Evolutionary conservation across 164 flowering plant species (phyloP), one percentile per base, ranked within the genome.

Genomic region (Aristolochia californica): DNA sequence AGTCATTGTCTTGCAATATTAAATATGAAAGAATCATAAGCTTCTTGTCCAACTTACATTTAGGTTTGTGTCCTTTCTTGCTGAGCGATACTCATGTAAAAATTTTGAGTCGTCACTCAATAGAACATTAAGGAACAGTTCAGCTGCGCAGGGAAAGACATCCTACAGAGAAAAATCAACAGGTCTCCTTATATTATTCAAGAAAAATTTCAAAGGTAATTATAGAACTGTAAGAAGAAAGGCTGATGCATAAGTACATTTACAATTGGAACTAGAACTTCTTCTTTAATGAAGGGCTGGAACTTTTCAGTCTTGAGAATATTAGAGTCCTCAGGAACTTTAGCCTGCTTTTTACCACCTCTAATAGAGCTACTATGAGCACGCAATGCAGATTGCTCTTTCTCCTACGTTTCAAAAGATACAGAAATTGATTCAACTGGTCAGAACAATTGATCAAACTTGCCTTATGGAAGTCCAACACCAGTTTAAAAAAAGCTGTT

Each of bases 251-350:
- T 22, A 52, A 81, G 21, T 82, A 93, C 98, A 71, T 81, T 80
- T 65, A 75, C 72, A 67, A 89, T 80, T 43, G 68, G 64, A 67
- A 67, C 72, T 34, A 90, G 80, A 62, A 70, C 99, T 70, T 94
- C 96, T 57, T 87, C 97, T 75, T 90, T 89, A 66, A 94, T 64
- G 60, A 94, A 94, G 30, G 93, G 68, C 67, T 81, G 93, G 51
- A 45, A 71, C 59, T 85, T 84, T 57, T 66, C 88, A 47, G 66
- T 48, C 69, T 74, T 80, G 48, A 83, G 61, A 48, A 73, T 62
- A 22, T 10, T 24, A 65, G 34, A 67, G 63, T 80, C 84, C 64
- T 73, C 80, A 40, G 77, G 74, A 70, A 68, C 55, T 68, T 77
- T 72, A 24, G 53, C 62, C 27, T 66, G 61, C 48, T 62, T 65